These are phyloP conservation scores for Cucumis hystrix DNA, from an alignment of 306 rosid species.

Conservation along the genomic window DNA sequence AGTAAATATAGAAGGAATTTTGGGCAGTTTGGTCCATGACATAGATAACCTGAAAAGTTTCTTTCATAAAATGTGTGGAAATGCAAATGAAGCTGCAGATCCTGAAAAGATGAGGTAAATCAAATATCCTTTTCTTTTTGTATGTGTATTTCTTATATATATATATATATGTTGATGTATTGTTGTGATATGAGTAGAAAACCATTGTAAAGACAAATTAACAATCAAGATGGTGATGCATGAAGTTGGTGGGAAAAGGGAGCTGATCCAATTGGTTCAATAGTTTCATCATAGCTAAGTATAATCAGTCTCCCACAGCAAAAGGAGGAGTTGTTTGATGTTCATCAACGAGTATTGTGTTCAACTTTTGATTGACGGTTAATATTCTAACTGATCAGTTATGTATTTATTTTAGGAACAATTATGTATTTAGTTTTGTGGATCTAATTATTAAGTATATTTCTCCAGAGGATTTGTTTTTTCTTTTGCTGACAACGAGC, in stretches of 20 bases:
- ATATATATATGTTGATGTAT: neutral
- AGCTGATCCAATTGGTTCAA: neutral
- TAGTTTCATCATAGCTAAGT: neutral
- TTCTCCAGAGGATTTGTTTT: neutral
- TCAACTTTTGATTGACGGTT: neutral
- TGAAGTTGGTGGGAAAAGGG: neutral
- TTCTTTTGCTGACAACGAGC: neutral
- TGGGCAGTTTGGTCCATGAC: neutral
- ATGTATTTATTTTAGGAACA: neutral
- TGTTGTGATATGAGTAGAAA: neutral
- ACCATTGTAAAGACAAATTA: neutral
- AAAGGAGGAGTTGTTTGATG: neutral
- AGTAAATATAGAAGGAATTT: neutral
- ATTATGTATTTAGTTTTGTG: neutral
- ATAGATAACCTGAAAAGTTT: neutral
- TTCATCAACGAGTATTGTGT: neutral
- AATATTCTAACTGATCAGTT: neutral
- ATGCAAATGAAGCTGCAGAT: neutral
- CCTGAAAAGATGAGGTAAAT: neutral
- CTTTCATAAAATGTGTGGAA: neutral
- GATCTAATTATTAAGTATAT: neutral
- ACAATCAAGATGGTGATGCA: neutral
- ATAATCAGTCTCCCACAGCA: neutral
- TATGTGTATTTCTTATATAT: neutral
- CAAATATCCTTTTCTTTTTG: neutral